Evolutionary conservation across 768 basidiomycete genomes (phyloP).

Genomic region (Antrodiella citrinella): DNA sequence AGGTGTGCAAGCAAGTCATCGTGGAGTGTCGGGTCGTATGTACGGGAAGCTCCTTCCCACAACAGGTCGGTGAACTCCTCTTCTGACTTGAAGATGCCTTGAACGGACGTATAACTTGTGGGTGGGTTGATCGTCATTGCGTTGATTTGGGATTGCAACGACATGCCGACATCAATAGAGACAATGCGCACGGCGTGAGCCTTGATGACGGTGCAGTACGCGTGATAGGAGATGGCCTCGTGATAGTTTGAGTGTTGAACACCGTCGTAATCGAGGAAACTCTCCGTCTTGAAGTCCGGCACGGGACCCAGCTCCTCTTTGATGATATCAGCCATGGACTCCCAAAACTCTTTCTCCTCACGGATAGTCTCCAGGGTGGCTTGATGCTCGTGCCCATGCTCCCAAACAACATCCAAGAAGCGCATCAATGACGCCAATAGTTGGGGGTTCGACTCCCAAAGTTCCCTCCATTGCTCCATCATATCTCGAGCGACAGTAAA

Average conservation of each 20-base stretch:
- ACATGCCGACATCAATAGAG: constrained; percentile 64
- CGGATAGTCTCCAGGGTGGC: constrained; percentile 47
- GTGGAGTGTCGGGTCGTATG: constrained; percentile 68
- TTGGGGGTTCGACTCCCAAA: constrained; percentile 73
- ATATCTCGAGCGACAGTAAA: constrained; percentile 60
- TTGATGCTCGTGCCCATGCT: constrained; percentile 71
- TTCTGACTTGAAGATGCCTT: constrained; percentile 47
- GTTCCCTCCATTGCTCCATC: constrained; percentile 59
- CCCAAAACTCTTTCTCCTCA: constrained; percentile 60
- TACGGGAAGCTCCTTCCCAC: constrained; percentile 59
- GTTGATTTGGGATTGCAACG: constrained; percentile 31
- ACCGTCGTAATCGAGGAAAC: constrained; percentile 41
- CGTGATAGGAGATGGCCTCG: constrained; percentile 51
- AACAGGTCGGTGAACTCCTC: constrained; percentile 62
- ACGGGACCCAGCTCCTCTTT: constrained; percentile 65
- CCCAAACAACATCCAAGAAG: constrained; percentile 75
- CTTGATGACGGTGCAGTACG: constrained; percentile 65
- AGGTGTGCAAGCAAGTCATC: constrained; percentile 48
- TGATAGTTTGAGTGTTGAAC: constrained; percentile 46
- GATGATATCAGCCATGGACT: constrained; percentile 52
- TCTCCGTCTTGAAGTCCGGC: constrained; percentile 55
- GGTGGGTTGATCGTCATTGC: constrained; percentile 33
- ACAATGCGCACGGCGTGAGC: constrained; percentile 69
- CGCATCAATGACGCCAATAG: constrained; percentile 65
- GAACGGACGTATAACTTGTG: constrained; percentile 50